Conservation (phyloP, 169 alveolate genomes). For the Plasmodium coatneyi region DNA sequence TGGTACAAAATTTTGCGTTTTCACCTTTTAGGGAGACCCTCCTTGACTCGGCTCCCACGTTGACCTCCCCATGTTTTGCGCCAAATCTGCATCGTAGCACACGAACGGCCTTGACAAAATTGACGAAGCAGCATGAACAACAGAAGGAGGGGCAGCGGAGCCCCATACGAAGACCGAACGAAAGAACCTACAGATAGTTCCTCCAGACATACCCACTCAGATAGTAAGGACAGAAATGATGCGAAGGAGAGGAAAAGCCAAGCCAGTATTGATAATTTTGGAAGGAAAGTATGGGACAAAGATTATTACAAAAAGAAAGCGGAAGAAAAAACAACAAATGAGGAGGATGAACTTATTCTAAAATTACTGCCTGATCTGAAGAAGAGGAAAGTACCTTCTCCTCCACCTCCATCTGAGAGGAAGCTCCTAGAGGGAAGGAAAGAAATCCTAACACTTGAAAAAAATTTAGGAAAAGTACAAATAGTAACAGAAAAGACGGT, state of each 20-base stretch:
- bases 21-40: not conserved
- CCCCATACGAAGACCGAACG: not conserved
- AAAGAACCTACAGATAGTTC: not conserved
- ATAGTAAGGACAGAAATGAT: not conserved
- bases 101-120: not conserved
- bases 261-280: constrained; percentile 79
- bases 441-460: constrained; percentile 82
- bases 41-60: not conserved
- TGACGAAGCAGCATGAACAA: not conserved
- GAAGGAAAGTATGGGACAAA: constrained; percentile 87
- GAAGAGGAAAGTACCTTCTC: constrained; percentile 53
- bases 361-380: constrained; percentile 77
- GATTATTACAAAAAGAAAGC: constrained; percentile 78
- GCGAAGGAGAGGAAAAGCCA: not conserved
- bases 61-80: not conserved
- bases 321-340: constrained; percentile 75
- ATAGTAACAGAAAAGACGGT: constrained; percentile 85
- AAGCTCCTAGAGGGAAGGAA: constrained; percentile 85
- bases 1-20: not conserved
- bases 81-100: not conserved
- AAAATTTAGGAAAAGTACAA: constrained; percentile 86
- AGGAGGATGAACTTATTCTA: constrained; percentile 80
- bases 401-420: constrained; percentile 83
- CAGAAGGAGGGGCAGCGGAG: not conserved
- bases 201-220: not conserved